Conservation (phyloP, 2,329 filamentous ascomycete species). For the Xylariomycetidae sp. region DNA sequence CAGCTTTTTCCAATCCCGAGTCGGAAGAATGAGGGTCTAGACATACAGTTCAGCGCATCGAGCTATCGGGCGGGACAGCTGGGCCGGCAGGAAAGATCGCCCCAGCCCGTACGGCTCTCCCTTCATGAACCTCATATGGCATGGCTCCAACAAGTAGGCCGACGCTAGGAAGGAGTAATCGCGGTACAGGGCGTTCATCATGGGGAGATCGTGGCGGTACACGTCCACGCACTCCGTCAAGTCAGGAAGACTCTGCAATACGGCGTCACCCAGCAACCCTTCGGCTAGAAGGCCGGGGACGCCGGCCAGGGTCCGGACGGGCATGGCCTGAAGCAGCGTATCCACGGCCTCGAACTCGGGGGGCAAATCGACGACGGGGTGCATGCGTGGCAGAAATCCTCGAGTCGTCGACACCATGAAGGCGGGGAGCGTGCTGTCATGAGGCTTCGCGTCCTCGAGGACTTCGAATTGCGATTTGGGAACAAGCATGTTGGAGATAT, state of each 20-base stretch:
- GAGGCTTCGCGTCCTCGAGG: slow-evolving; percentile 57
- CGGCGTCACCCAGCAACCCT: slow-evolving; percentile 69
- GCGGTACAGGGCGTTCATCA: slow-evolving; percentile 82
- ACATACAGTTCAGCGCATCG: slow-evolving; percentile 82
- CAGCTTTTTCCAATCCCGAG: too few relatives aligned
- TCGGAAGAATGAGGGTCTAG: too few relatives aligned
- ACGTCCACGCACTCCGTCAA: slow-evolving; percentile 69
- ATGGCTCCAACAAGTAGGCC: slow-evolving; percentile 86
- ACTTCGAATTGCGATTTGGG: slow-evolving; percentile 48
- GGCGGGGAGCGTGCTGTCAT: slow-evolving; percentile 61
- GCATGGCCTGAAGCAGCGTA: slow-evolving; percentile 40
- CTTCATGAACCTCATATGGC: slow-evolving; percentile 68
- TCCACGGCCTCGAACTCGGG: slow-evolving; percentile 68
- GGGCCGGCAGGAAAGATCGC: slow-evolving; percentile 65
- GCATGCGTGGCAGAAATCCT: slow-evolving; percentile 68
- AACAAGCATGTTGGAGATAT: slow-evolving; percentile 16
- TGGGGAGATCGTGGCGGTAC: slow-evolving; percentile 66
- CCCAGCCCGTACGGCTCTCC: slow-evolving; percentile 76
- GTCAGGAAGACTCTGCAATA: slow-evolving; percentile 71
- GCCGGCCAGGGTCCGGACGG: slow-evolving; percentile 70
- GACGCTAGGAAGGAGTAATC: slow-evolving; percentile 91
- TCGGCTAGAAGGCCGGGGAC: slow-evolving; percentile 72
- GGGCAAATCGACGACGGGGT: slow-evolving; percentile 62
- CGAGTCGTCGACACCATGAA: slow-evolving; percentile 76
- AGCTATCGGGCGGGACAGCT: slow-evolving; percentile 76